Base-by-base conservation (phyloP, 2,329 filamentous ascomycete species). In the Aspergillus tanneri region DNA sequence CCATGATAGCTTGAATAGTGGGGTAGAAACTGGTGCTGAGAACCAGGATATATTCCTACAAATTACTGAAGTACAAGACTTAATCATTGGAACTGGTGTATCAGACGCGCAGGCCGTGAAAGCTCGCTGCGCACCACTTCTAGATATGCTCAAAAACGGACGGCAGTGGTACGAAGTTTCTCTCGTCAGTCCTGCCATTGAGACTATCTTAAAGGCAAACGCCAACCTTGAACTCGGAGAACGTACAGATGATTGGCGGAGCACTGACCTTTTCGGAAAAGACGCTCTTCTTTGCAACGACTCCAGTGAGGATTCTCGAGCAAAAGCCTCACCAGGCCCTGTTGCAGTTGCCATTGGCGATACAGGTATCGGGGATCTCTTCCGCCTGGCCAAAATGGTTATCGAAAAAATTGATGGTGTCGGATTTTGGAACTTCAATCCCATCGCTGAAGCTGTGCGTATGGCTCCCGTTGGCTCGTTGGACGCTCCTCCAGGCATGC, bases 81-180 rank as follows among this genome's bases (percentile, higher is more conserved):
- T 74, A 5, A 32, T 63, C 2, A 55, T 64, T 30, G 60, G 56
- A 8, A 46, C 55, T 25, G 50, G 54, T 27, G 32, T 49, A 1
- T 36, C 51, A 1, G 62, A 68, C 32, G 52, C 54, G 10, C 50
- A 54, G 11, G 52, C 60, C 3, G 53, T 68, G 23, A 62, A 63
- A 27, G 65, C 64, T 9, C 61, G 61, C 12, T 64, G 63, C 19
- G 46, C 44, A 2, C 32, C 46, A 10, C 35, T 56, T 4, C 43
- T 56, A 3, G 59, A 67, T 3, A 68, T 72, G 65, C 53, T 64
- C n/a, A 51, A 54, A 5, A 56, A 55, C 3, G 64, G 62, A 11
- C 59, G 63, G 5, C 59, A 69, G 3, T 72, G 72, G 66, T 72
- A 69, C 49, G 68, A 73, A 40, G 59, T 64, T 3, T 71, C 71